A percentile compares a stretch with the other conserved stretches of the same genome.
phyloP scores from a whole-genome alignment of 2,329 filamentous ascomycete species.

The Ascochyta fabae region DNA sequence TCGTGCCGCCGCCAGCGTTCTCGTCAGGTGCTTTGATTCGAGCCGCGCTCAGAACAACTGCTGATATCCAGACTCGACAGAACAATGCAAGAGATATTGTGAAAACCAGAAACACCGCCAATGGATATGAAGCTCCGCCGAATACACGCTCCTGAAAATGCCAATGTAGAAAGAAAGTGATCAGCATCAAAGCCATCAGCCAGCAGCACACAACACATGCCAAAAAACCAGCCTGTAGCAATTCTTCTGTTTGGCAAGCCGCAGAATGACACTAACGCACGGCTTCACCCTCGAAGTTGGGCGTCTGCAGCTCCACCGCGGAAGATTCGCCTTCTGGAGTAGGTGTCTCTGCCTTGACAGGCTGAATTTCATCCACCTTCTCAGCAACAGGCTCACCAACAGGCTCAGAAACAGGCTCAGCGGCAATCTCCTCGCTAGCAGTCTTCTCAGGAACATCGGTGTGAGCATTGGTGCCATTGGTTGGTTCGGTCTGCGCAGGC shows the following conservation, averaged over 20 bases:
- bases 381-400: conserved; percentile 2
- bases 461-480: conserved; percentile 3
- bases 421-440: not conserved
- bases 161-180: conserved; percentile 27
- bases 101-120: conserved; percentile 33
- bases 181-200: conserved; percentile 3
- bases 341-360: conserved; percentile 20
- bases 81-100: conserved; percentile 15
- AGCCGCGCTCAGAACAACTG: not conserved
- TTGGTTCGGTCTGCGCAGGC: conserved; percentile 15
- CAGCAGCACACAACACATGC: not conserved
- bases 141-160: conserved; percentile 48
- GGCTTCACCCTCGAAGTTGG: conserved; percentile 29
- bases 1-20: not conserved
- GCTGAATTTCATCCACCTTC: conserved; percentile 12
- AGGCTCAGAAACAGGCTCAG: conserved; percentile 5
- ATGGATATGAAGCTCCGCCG: conserved; percentile 39
- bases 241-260: not conserved
- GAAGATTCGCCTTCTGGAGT: conserved; percentile 31
- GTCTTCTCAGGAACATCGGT: conserved; percentile 1
- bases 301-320: conserved; percentile 33
- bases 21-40: not conserved
- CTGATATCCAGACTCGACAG: conserved; percentile 27
- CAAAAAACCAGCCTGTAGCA: not conserved
- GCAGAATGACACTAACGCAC: conserved; percentile 25